Percentiles rank a stretch among this genome's conserved stretches.
phyloP scores from a whole-genome alignment of 148 eudicot species.

The Vaccinium corymbosum region DNA sequence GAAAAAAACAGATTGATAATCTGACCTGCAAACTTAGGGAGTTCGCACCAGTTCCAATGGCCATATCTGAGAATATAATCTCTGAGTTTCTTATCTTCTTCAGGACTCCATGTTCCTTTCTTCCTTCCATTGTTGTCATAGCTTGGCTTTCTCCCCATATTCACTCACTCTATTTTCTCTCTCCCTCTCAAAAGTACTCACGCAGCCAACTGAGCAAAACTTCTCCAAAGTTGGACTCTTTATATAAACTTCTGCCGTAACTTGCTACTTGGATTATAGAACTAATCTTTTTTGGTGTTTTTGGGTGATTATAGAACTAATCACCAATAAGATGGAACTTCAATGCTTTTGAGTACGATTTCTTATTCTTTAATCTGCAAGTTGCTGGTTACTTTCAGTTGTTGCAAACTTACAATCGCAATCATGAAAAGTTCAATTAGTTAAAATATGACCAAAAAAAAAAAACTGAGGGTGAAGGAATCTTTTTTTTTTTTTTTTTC shows the following conservation, averaged over 20 bases:
- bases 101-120: constrained; percentile 47
- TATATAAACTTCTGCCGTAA: neutral
- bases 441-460: no score
- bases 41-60: constrained; percentile 44
- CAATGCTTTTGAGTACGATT: no score
- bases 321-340: no score
- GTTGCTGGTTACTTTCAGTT: no score
- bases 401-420: no score
- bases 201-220: neutral
- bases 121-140: constrained; percentile 38
- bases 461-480: no score
- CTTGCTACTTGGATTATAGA: no score
- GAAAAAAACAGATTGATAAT: neutral
- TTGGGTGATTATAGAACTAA: no score
- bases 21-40: constrained; percentile 44
- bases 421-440: no score
- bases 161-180: neutral
- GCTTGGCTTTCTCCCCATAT: constrained; percentile 41
- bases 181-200: neutral
- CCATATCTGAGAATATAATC: constrained; percentile 33
- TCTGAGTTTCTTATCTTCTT: constrained; percentile 22
- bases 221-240: neutral
- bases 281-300: no score
- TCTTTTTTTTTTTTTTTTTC: no score
- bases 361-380: no score